A percentile compares a stretch with the other conserved stretches of the same genome.
Conservation (phyloP, 306 rosid genomes). For the Psophocarpus tetragonolobus region DNA sequence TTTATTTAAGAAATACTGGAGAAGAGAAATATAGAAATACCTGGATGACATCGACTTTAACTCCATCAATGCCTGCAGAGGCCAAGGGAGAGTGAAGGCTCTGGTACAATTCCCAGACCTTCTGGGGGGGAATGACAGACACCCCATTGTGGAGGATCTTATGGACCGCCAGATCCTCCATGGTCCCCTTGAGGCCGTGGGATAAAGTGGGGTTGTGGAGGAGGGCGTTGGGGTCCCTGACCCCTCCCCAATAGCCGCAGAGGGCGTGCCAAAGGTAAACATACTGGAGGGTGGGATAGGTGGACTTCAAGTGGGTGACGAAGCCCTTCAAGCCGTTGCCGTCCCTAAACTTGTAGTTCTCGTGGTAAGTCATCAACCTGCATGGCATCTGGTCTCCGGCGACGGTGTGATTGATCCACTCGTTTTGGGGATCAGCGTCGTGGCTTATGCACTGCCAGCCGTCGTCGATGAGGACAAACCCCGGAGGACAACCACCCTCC, state of each 20-base stretch:
- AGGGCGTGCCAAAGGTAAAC: constrained; percentile 97
- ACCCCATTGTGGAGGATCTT: constrained; percentile 72
- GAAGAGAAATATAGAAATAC: constrained; percentile 59
- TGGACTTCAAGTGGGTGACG: constrained; percentile 66
- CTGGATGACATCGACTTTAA: constrained; percentile 92
- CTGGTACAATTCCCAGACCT: constrained; percentile 67
- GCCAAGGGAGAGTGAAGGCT: constrained; percentile 80
- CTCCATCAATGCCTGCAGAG: constrained; percentile 77
- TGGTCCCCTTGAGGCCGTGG: constrained; percentile 63
- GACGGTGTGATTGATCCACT: constrained; percentile 63
- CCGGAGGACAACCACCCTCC: constrained; percentile 81
- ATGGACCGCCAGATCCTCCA: constrained; percentile 93
- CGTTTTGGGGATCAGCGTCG: constrained; percentile 66
- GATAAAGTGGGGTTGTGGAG: no score
- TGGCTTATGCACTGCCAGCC: constrained; percentile 92
- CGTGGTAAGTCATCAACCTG: constrained; percentile 63
- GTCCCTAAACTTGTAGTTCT: constrained; percentile 75
- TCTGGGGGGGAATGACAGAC: constrained; percentile 75
- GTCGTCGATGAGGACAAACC: constrained; percentile 77
- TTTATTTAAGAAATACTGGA: background rate
- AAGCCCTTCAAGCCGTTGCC: constrained; percentile 53
- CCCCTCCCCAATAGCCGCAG: constrained; percentile 95
- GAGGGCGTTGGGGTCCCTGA: no score
- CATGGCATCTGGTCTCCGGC: constrained; percentile 99
- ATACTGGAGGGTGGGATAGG: constrained; percentile 61